These are phyloP conservation scores for Meripilus lineatus DNA, from an alignment of 1,284 basidiomycete genomes.

Conservation along the genomic window DNA sequence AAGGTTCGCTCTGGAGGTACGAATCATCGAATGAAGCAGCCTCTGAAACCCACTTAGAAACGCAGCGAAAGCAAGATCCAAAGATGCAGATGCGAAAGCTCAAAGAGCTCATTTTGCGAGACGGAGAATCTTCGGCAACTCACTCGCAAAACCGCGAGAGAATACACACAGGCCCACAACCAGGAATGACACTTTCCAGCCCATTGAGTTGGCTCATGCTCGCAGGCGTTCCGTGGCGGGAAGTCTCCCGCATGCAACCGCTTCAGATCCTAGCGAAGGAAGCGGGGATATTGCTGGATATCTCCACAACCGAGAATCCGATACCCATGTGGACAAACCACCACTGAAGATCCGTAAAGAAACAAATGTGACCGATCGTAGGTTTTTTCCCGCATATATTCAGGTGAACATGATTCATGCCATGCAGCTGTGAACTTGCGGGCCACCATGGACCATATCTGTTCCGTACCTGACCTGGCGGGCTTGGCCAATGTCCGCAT, in stretches of 20 bases:
- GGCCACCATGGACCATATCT: slow-evolving; percentile 36
- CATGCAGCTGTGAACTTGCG: slow-evolving; percentile 33
- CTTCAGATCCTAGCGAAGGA: too few species aligned
- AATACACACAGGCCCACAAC: not conserved
- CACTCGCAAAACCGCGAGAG: slow-evolving; percentile 17
- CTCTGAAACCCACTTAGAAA: slow-evolving; percentile 35
- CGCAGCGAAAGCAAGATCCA: slow-evolving; percentile 45
- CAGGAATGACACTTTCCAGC: not conserved
- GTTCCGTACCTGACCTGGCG: slow-evolving; percentile 42
- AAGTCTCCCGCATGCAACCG: slow-evolving; percentile 1
- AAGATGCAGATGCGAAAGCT: slow-evolving; percentile 41
- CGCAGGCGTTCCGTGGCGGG: slow-evolving; percentile 4
- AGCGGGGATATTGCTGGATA: not conserved
- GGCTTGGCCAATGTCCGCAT: too few species aligned
- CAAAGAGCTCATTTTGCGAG: slow-evolving; percentile 54
- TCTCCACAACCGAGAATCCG: not conserved
- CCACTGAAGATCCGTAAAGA: slow-evolving; percentile 17
- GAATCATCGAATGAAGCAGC: not conserved
- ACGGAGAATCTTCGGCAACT: slow-evolving; percentile 44
- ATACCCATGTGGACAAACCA: not conserved
- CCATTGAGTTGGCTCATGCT: slow-evolving; percentile 24
- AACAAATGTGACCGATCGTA: slow-evolving; percentile 23
- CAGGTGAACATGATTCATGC: not conserved
- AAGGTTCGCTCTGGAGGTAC: slow-evolving; percentile 30
- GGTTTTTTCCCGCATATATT: slow-evolving; percentile 10